Conservation (phyloP, 306 rosid species). For the Leucaena leucocephala region DNA sequence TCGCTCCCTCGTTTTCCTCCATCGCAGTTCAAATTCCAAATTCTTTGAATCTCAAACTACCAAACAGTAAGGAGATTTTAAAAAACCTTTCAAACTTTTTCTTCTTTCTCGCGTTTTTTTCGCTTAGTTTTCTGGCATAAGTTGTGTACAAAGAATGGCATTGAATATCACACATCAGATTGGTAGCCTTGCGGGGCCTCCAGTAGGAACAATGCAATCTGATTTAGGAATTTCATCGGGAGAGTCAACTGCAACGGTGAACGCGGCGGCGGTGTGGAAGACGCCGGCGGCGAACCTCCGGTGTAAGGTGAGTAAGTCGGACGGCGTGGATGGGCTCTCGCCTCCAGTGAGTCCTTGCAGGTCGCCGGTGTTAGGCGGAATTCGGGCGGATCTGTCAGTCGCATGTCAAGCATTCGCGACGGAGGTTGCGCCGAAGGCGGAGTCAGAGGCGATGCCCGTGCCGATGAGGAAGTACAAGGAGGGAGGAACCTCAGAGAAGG, state of each 20-base stretch:
- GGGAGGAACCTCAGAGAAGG: constrained; percentile 25
- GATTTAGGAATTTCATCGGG: constrained; percentile 27
- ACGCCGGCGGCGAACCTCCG: constrained; percentile 43
- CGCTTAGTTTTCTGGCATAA: constrained; percentile 24
- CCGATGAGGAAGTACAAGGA: constrained; percentile 42
- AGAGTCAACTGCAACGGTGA: constrained; percentile 44
- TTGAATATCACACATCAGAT: constrained; percentile 65
- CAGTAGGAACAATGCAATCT: constrained; percentile 1
- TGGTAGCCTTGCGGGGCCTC: constrained; percentile 48
- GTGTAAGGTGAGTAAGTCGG: constrained; percentile 45
- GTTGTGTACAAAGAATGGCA: constrained; percentile 48
- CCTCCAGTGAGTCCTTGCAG: constrained; percentile 61
- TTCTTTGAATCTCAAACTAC: background rate
- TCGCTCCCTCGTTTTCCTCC: background rate
- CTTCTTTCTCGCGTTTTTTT: background rate
- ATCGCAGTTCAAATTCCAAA: background rate
- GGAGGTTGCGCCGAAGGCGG: constrained; percentile 27
- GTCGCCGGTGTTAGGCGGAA: constrained; percentile 47
- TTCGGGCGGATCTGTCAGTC: constrained; percentile 66
- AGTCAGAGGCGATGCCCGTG: background rate
- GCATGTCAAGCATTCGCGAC: constrained; percentile 72
- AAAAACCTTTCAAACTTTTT: background rate
- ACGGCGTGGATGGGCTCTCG: constrained; percentile 32
- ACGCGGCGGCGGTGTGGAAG: constrained; percentile 53
- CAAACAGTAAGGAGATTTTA: background rate